Base-by-base conservation (phyloP, 345 rosid genomes). In the Nasturtium officinale region DNA sequence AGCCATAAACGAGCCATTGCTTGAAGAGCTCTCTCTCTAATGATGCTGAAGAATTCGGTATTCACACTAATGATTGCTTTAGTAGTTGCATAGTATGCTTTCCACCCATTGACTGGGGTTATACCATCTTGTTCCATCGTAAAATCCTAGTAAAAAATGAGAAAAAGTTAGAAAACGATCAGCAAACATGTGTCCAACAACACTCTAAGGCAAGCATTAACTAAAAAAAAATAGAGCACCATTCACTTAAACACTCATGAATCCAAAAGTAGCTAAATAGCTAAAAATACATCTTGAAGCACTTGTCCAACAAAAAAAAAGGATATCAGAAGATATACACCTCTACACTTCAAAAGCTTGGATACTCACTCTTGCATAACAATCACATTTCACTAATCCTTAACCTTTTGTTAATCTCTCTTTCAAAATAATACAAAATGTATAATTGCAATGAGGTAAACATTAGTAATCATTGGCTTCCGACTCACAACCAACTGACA, bases 51-150 rank as follows among this genome's bases (percentile, higher is more conserved):
- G 82, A 96, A 96, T 60, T 85, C 89, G 1, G 87, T 70, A 85
- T 96, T 96, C 63, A 83, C 88, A 85, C 83, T 89, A 77, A 89
- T 82, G 70, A 96, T 83, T 30, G 89, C 92, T 85, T 96, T 96
- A 51, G 98, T 96, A 40, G 91, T 86, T 1, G 99, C 98, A 77
- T 96, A 96, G 82, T 96, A 96, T 7, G 89, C 95, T 77, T 96
- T 96, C 98, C 99, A 96, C 52, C 98, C 98, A 78, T 85, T 87
- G 50, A 83, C 90, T 11, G 98, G 98, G 1, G 78, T 87, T 63
- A 96, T 84, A 26, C 64, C 81, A 83, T 83, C 91, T 87, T 96
- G 99, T 71, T 96, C 98, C 83, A 84, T 51, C 2, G 97, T 92
- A 78, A 92, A 96, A 85, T 96, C 99, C 97, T 96, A 76, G 40